Base-by-base conservation (phyloP, 2,329 filamentous ascomycete species). In the Arthrobotrys musiformis region DNA sequence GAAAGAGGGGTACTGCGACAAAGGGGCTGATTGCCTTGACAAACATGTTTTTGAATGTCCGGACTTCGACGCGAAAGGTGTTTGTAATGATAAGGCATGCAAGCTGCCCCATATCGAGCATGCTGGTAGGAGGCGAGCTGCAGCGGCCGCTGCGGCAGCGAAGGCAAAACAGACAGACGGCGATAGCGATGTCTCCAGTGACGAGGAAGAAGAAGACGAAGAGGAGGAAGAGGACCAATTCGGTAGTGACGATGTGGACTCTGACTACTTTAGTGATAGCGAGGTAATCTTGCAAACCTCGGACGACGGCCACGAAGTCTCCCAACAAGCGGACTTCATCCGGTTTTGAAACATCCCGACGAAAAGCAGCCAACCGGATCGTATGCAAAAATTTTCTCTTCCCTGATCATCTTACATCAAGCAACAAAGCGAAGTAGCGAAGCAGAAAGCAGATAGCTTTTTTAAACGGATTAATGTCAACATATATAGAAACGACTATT, bases 11-110 rank as follows among this genome's bases (percentile, higher is more conserved):
- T 98, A 93, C 84, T 98, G 95, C 85, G 90, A 92, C 78, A 92
- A 92, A 83, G 95, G 94, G 77, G 87, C 88, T 69, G 84, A 87
- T 68, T 98, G 95, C 84, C 84, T 89, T 76, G 90, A 95, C 79
- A 91, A 93, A 78, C 95, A 99, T 85, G 91, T 94, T 72, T 91
- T 91, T 84, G 94, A 98, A 84, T 98, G 95, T 84, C 94, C 95
- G 79, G 92, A 97, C 83, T 97, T 96, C 86, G 92, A 93, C 87
- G 97, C 97, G 85, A 93, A 89, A 77, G 94, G 94, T 81, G 86
- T 87, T 79, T 99, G 95, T 88, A 90, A 90, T 83, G 90, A 88
- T 83, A 90, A 90, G 84, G 90, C 90, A 80, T 98, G 94, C 86
- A 92, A 91, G 83, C 88, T 97, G 67, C 91, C 90, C 75, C 95